Evolutionary conservation across 192 early-diverging fungal genomes (phyloP).

Genomic region (Coemansia sp.): DNA sequence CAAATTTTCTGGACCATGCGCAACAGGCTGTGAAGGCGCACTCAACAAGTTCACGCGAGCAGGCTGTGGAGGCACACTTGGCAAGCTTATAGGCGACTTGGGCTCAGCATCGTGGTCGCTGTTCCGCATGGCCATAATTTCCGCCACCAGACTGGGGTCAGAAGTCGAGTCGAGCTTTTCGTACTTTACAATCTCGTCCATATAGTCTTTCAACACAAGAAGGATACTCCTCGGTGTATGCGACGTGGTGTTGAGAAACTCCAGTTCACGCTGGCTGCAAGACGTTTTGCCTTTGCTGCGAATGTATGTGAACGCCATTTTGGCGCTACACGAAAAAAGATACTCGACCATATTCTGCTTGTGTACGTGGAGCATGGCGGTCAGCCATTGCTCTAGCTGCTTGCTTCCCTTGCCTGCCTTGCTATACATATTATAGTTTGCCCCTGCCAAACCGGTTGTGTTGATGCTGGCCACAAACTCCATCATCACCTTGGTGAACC

Average conservation of each 20-base stretch:
- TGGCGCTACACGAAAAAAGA: slow-evolving; percentile 11
- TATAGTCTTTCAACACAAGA: slow-evolving; percentile 11
- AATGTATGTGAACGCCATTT: slow-evolving; percentile 17
- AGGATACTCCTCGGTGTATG: neutral
- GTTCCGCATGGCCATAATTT: neutral
- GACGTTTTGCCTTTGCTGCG: neutral
- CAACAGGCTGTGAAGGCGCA: no score
- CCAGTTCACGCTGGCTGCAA: neutral
- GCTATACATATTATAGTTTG: neutral
- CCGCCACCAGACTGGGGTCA: neutral
- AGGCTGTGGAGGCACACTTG: no score
- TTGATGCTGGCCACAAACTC: slow-evolving; percentile 5
- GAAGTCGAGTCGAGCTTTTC: slow-evolving; percentile 5
- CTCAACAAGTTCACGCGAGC: no score
- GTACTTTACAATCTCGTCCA: slow-evolving; percentile 13
- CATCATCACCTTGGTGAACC: slow-evolving; percentile 31
- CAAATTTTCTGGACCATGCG: no score
- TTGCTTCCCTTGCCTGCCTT: slow-evolving; percentile 15
- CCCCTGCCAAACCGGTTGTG: neutral
- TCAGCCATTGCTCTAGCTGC: slow-evolving; percentile 36
- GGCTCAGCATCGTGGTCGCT: neutral
- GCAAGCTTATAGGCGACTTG: neutral
- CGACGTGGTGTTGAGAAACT: neutral
- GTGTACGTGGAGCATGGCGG: slow-evolving; percentile 32
- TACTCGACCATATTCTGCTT: slow-evolving; percentile 18